Evolutionary conservation across 768 basidiomycete genomes (phyloP).

Genomic region (Vararia minispora): DNA sequence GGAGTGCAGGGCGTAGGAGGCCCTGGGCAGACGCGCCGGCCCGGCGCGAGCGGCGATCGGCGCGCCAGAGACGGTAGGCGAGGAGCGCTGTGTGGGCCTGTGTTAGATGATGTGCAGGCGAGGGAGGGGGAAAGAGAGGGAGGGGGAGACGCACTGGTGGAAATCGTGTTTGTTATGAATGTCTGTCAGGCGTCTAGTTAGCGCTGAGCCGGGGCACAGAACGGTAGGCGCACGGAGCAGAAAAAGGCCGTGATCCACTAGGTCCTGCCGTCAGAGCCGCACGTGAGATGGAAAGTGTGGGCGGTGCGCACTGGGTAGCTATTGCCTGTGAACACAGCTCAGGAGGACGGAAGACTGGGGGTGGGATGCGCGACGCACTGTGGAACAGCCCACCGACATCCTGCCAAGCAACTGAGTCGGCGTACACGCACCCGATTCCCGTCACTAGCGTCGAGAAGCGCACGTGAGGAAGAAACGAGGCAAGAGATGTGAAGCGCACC

Average conservation of each 20-base stretch:
- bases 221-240: too few species aligned
- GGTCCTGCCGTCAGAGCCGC: background rate
- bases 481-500: background rate
- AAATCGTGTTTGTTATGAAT: conserved; percentile 1
- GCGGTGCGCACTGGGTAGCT: background rate
- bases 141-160: conserved; percentile 1
- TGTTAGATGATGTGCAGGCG: background rate
- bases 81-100: background rate
- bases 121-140: background rate
- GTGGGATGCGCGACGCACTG: too few species aligned
- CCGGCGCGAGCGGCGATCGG: background rate
- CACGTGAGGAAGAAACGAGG: background rate
- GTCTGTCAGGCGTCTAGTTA: too few species aligned
- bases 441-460: background rate
- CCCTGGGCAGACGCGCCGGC: background rate
- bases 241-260: conserved; percentile 3
- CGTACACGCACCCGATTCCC: background rate
- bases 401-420: too few species aligned
- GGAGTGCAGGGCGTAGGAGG: background rate
- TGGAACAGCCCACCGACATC: too few species aligned
- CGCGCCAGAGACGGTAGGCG: conserved; percentile 3
- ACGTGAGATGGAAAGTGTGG: too few species aligned
- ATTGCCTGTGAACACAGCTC: background rate
- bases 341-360: too few species aligned
- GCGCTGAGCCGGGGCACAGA: too few species aligned